These are phyloP conservation scores for Dryadomyces sulphureus DNA, from an alignment of 2,329 filamentous ascomycete genomes.

Conservation along the genomic window DNA sequence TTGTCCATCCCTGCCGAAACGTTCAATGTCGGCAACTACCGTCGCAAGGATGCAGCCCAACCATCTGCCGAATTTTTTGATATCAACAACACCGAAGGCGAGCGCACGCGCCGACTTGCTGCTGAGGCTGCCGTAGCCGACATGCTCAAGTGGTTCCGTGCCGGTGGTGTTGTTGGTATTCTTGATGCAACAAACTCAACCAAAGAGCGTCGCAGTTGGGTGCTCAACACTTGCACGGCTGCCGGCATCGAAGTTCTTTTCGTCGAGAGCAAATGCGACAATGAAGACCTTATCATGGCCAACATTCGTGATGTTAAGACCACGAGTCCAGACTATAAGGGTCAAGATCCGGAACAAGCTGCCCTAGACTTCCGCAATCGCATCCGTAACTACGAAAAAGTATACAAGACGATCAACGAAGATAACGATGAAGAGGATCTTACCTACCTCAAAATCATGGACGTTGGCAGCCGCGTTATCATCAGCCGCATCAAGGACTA, in stretches of 20 bases:
- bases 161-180: constrained; percentile 82
- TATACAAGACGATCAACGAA: constrained; percentile 85
- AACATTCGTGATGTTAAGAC: constrained; percentile 98
- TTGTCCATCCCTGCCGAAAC: constrained; percentile 85
- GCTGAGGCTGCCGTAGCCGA: constrained; percentile 85
- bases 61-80: constrained; percentile 94
- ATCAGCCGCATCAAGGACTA: constrained; percentile 98
- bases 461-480: constrained; percentile 89
- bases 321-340: constrained; percentile 85
- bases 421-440: constrained; percentile 65
- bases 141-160: constrained; percentile 85
- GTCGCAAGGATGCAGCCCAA: constrained; percentile 76
- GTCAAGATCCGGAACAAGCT: constrained; percentile 83
- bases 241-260: constrained; percentile 83
- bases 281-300: constrained; percentile 92
- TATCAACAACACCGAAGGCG: constrained; percentile 74
- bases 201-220: constrained; percentile 79
- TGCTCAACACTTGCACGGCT: constrained; percentile 60
- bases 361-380: constrained; percentile 85
- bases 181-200: constrained; percentile 96
- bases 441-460: constrained; percentile 94
- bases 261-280: constrained; percentile 93
- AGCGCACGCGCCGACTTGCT: constrained; percentile 73
- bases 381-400: constrained; percentile 93
- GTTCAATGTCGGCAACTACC: constrained; percentile 96